A percentile compares a stretch with the other conserved stretches of the same genome.
phyloP scores from a whole-genome alignment of 371 early-diverging fungal genomes.

The Umbelopsis sp. region DNA sequence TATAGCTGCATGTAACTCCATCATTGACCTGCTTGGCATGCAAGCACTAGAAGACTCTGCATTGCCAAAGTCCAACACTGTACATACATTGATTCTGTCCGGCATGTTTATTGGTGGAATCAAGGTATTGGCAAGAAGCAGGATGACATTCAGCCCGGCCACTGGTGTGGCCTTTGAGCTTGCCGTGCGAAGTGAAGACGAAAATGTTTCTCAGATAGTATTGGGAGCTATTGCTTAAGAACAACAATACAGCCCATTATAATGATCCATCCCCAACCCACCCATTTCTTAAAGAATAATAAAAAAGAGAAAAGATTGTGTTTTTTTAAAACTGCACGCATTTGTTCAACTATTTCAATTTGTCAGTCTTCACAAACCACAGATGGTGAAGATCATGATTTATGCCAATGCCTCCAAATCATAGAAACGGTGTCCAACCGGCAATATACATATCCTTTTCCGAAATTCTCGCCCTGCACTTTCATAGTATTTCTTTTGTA shows the following conservation, averaged over 20 bases:
- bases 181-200: constrained; percentile 76
- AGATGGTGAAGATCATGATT: no score
- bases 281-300: background rate
- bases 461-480: no score
- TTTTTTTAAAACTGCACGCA: background rate
- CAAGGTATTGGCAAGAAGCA: constrained; percentile 75
- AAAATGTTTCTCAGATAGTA: constrained; percentile 71
- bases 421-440: no score
- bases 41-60: constrained; percentile 75
- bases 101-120: constrained; percentile 86
- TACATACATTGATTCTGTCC: constrained; percentile 84
- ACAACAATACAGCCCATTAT: background rate
- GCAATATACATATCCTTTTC: no score
- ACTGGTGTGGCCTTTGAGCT: constrained; percentile 93
- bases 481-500: no score
- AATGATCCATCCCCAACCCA: background rate
- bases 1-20: constrained; percentile 66
- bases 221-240: constrained; percentile 71
- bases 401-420: no score
- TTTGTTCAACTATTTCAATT: no score
- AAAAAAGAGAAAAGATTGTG: background rate
- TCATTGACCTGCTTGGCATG: constrained; percentile 86
- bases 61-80: constrained; percentile 74
- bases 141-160: constrained; percentile 86
- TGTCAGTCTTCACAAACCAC: no score